phyloP scores from a whole-genome alignment of 345 rosid species.

The Odontarrhena argentea region DNA sequence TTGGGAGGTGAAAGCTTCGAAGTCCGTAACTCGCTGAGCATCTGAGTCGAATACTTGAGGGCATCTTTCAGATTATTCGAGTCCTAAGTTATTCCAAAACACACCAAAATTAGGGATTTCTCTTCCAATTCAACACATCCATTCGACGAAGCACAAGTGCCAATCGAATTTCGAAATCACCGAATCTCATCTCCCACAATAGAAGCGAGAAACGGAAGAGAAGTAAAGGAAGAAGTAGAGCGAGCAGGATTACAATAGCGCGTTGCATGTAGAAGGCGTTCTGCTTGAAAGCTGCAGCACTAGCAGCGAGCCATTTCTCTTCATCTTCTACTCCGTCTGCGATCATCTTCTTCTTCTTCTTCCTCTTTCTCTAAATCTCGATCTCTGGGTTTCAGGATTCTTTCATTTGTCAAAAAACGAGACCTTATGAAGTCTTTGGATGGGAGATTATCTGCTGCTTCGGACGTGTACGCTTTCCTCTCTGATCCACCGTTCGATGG shows the following conservation, averaged over 20 bases:
- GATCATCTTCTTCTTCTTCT: constrained; percentile 58
- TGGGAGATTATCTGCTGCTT: constrained; percentile 27
- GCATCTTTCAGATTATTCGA: constrained; percentile 96
- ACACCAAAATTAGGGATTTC: constrained; percentile 42
- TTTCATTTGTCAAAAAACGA: constrained; percentile 30
- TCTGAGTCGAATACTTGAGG: constrained; percentile 97
- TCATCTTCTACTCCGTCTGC: constrained; percentile 87
- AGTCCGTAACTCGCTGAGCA: constrained; percentile 97
- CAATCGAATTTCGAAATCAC: constrained; percentile 13
- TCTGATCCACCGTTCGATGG: constrained; percentile 17
- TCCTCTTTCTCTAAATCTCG: constrained; percentile 39
- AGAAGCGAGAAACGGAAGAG: constrained; percentile 26
- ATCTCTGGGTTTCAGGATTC: constrained; percentile 42
- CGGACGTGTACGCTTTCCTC: constrained; percentile 2
- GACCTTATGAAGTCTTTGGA: constrained; percentile 34
- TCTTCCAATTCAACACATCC: not conserved
- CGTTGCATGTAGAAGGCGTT: constrained; percentile 99
- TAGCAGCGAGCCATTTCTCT: constrained; percentile 97
- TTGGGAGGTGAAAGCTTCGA: constrained; percentile 97
- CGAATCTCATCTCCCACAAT: not conserved
- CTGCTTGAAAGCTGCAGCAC: constrained; percentile 92
- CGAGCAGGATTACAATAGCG: constrained; percentile 66
- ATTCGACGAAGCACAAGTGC: not conserved
- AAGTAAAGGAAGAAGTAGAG: not conserved
- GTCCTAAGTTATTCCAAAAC: constrained; percentile 50